phyloP scores from a whole-genome alignment of 1,284 basidiomycete genomes.

The Apiotrichum siamense region DNA sequence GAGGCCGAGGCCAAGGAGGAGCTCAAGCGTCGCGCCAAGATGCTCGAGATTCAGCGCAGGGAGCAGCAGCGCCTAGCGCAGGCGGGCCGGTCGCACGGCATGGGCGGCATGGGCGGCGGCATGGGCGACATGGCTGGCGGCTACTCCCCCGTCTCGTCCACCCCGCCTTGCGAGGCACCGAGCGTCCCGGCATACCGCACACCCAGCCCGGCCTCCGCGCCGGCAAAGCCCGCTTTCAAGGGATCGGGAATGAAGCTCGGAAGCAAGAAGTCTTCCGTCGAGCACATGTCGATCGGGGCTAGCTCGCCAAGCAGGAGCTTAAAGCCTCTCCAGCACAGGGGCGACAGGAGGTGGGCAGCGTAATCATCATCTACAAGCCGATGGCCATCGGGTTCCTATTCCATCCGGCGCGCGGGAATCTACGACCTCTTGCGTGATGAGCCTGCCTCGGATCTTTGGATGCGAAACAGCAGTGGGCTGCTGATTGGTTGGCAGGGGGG shows the following conservation, averaged over 20 bases:
- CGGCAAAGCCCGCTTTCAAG: slow-evolving; percentile 79
- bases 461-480: no score
- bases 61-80: slow-evolving; percentile 74
- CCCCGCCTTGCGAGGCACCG: slow-evolving; percentile 59
- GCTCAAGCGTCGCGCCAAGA: slow-evolving; percentile 94
- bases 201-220: slow-evolving; percentile 48
- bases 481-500: no score
- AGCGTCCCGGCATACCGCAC: slow-evolving; percentile 33
- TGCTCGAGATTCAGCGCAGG: slow-evolving; percentile 94
- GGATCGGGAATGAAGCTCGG: slow-evolving; percentile 97
- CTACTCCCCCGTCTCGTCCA: slow-evolving; percentile 54
- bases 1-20: slow-evolving; percentile 99
- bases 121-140: slow-evolving; percentile 37
- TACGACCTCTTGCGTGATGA: no score
- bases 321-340: no score
- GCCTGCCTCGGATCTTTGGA: no score
- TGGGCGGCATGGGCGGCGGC: slow-evolving; percentile 56
- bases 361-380: no score
- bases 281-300: no score
- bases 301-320: no score
- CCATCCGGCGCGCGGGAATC: no score
- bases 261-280: slow-evolving; percentile 65
- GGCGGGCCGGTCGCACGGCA: slow-evolving; percentile 48
- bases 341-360: no score
- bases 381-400: no score